phyloP scores from a whole-genome alignment of 352 stramenopile genomes.

The Hyaloperonospora arabidopsidis region DNA sequence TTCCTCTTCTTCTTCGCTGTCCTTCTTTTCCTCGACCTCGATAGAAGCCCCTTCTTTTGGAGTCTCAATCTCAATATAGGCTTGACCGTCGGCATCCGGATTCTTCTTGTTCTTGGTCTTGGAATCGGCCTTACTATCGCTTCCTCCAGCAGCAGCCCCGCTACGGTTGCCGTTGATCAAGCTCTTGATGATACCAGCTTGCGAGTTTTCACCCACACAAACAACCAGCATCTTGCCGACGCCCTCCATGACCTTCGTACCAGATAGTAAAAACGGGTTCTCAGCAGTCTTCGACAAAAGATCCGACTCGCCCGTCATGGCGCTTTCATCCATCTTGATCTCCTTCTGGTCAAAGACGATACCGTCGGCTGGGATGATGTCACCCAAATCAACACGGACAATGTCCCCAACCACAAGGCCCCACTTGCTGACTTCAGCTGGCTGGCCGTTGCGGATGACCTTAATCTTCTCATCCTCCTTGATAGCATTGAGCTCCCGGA shows the following conservation, averaged over 20 bases:
- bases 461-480: conserved; percentile 79
- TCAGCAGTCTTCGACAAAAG: conserved; percentile 65
- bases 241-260: conserved; percentile 89
- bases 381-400: conserved; percentile 70
- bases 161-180: conserved; percentile 72
- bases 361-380: conserved; percentile 86
- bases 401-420: conserved; percentile 88
- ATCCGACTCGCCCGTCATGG: conserved; percentile 88
- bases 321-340: conserved; percentile 85
- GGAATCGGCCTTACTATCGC: conserved; percentile 9
- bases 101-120: conserved; percentile 24
- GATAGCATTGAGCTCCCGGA: conserved; percentile 68
- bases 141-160: conserved; percentile 36
- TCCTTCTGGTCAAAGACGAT: conserved; percentile 81
- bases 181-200: conserved; percentile 86
- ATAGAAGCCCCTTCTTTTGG: conserved; percentile 22
- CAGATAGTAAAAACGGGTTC: conserved; percentile 86
- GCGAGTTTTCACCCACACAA: conserved; percentile 85
- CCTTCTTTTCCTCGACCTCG: conserved; percentile 16
- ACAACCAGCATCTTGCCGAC: conserved; percentile 87
- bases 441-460: conserved; percentile 53
- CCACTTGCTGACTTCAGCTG: conserved; percentile 54
- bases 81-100: conserved; percentile 14
- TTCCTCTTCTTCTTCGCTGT: conserved; percentile 26
- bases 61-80: conserved; percentile 51